Evolutionary conservation across 768 basidiomycete species (phyloP).

Genomic region (Harrya chromipes): DNA sequence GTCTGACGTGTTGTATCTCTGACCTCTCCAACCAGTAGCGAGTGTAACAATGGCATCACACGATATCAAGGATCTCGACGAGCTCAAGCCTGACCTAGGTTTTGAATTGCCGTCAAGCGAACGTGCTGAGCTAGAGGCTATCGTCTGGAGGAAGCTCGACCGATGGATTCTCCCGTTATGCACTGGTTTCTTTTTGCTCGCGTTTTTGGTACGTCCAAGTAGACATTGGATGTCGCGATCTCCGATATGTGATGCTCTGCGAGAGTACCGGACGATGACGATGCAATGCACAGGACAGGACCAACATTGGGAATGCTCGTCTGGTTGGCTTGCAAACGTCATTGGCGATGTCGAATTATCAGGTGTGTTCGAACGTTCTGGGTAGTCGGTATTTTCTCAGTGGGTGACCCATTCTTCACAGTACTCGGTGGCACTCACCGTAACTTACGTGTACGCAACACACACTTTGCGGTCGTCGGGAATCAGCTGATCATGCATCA

Average conservation of each 20-base stretch:
- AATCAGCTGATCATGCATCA: constrained; percentile 1
- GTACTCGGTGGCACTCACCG: constrained; percentile 35
- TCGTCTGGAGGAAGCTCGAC: constrained; percentile 50
- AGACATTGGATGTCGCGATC: too few relatives aligned
- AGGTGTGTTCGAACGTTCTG: constrained; percentile 10
- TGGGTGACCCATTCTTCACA: constrained; percentile 5
- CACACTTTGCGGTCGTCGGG: neutral
- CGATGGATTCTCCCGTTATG: constrained; percentile 46
- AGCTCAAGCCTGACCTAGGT: neutral
- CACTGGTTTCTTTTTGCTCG: constrained; percentile 48
- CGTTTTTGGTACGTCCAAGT: constrained; percentile 42
- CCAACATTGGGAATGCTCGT: constrained; percentile 56
- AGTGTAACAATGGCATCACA: neutral
- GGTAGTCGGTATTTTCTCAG: neutral
- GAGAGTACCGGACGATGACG: too few relatives aligned
- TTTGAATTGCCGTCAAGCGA: constrained; percentile 8
- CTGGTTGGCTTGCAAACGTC: constrained; percentile 58
- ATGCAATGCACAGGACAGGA: constrained; percentile 27
- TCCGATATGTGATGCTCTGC: too few relatives aligned
- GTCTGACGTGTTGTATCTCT: too few relatives aligned
- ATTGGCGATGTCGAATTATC: constrained; percentile 33
- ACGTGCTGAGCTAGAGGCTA: constrained; percentile 28
- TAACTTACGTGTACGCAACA: constrained; percentile 25
- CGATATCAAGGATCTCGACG: constrained; percentile 2
- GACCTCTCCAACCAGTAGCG: too few relatives aligned